Conservation (phyloP, 2,329 filamentous ascomycete species). For the Cercospora canescens region DNA sequence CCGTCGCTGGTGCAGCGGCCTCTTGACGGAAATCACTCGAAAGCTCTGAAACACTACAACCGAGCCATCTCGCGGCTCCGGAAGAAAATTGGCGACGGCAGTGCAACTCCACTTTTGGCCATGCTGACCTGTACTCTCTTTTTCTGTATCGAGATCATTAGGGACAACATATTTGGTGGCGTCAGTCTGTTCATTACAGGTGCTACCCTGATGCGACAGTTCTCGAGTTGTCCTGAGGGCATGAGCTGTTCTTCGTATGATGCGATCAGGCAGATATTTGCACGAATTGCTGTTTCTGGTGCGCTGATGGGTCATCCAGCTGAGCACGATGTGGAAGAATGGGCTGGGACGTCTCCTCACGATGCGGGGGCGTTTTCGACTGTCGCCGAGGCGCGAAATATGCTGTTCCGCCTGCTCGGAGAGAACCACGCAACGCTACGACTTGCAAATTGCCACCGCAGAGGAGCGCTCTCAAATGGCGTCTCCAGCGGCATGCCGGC, state of each 20-base stretch:
- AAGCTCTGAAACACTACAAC: conserved; percentile 29
- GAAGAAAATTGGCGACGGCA: conserved; percentile 11
- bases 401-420: conserved; percentile 6
- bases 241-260: conserved; percentile 7
- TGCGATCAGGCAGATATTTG: conserved; percentile 20
- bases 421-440: conserved; percentile 4
- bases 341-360: background rate
- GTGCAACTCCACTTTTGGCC: conserved; percentile 20
- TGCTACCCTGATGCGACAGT: conserved; percentile 18
- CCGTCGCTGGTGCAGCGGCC: conserved; percentile 6
- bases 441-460: background rate
- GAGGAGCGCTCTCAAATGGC: background rate
- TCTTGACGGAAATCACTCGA: conserved; percentile 17
- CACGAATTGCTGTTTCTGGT: conserved; percentile 22
- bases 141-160: conserved; percentile 31
- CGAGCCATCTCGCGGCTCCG: conserved; percentile 24
- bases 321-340: conserved; percentile 4
- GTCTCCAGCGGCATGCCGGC: background rate
- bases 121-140: conserved; percentile 31
- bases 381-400: background rate
- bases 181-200: conserved; percentile 27
- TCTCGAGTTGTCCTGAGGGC: conserved; percentile 6
- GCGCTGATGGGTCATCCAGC: conserved; percentile 18
- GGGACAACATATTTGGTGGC: conserved; percentile 26
- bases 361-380: background rate